Conservation (phyloP, 2,329 filamentous ascomycete genomes). For the Ascocoryne sarcoides region DNA sequence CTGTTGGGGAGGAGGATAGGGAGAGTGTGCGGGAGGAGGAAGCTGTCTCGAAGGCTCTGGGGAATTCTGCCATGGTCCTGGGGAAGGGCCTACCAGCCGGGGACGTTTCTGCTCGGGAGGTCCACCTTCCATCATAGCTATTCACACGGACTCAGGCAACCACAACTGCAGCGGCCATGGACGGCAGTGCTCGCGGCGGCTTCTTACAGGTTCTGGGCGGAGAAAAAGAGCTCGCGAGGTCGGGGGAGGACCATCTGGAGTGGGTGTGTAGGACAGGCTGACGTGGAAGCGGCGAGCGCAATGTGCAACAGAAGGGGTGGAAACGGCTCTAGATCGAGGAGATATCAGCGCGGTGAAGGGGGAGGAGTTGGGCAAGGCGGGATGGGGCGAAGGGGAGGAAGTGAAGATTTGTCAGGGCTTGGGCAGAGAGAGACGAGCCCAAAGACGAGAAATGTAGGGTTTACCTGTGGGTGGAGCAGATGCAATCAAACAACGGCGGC, state of each 20-base stretch:
- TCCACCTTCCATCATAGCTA: constrained; percentile 46
- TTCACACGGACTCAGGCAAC: constrained; percentile 32
- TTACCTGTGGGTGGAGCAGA: too few species aligned
- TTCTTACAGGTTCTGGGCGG: constrained; percentile 26
- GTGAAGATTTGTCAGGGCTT: background rate
- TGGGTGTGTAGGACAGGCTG: constrained; percentile 22
- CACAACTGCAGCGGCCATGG: constrained; percentile 31
- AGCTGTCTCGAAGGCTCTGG: constrained; percentile 36
- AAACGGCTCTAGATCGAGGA: constrained; percentile 9
- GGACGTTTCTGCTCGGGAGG: constrained; percentile 51
- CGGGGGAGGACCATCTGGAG: constrained; percentile 24
- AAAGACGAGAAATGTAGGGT: too few species aligned
- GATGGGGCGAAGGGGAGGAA: background rate
- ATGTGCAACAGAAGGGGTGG: constrained; percentile 17
- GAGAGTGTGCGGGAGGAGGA: constrained; percentile 26
- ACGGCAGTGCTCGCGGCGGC: constrained; percentile 27
- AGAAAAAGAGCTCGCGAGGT: constrained; percentile 21
- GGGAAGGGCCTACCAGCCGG: constrained; percentile 40
- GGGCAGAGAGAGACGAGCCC: background rate
- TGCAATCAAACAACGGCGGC: too few species aligned
- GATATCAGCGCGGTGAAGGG: constrained; percentile 5
- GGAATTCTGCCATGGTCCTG: constrained; percentile 36
- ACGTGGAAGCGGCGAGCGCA: constrained; percentile 21
- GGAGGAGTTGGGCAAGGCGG: background rate
- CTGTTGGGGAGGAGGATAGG: constrained; percentile 17